Evolutionary conservation across 2,329 filamentous ascomycete species (phyloP), one percentile per base, ranked within the genome.

Genomic region (Atkinsonella texensis): DNA sequence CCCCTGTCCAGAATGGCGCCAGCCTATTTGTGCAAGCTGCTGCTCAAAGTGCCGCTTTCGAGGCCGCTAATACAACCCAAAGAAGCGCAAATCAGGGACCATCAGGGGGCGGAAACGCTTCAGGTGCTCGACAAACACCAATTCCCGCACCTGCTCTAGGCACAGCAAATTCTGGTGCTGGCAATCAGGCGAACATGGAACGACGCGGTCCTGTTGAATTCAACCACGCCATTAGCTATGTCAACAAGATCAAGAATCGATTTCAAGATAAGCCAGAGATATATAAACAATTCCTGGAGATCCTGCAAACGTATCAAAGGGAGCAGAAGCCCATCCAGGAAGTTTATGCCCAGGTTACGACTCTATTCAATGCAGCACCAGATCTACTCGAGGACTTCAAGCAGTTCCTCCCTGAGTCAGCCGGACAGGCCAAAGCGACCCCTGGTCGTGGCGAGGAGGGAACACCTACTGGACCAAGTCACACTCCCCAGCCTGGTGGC

Each of bases 241-340:
- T 98, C 51, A 98, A 98, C 66, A 98, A 98, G 72, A 98, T 98
- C 62, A 98, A 98, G 89, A 98, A 97, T 65, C 91, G 93, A 44
- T 98, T 97, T 69, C 85, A 95, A 60, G 85, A 90, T 62, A 90
- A 95, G 57, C 93, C 93, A 7, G 93, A 98, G 66, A 97, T 98
- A 56, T 98, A 98, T 74, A 98, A 98, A 68, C 91, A 98, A 64
- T 98, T 98, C 64, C 77, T 98, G 32, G 93, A 98, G 66, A 98
- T 98, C 47, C 74, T 98, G 45, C 93, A 98, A 69, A 98, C 93
- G 2, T 98, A 98, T 62, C 93, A 98, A 68, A 82, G 93, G 52
- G 93, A 98, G 67, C 95, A 93, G 50, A 97, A 97, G 65, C 94
- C 93, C 0, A 98, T 98, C 39, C 90, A 96, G 66, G 93, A 98